phyloP scores from a whole-genome alignment of 805 yeast genomes.

The Lipomyces japonicus region DNA sequence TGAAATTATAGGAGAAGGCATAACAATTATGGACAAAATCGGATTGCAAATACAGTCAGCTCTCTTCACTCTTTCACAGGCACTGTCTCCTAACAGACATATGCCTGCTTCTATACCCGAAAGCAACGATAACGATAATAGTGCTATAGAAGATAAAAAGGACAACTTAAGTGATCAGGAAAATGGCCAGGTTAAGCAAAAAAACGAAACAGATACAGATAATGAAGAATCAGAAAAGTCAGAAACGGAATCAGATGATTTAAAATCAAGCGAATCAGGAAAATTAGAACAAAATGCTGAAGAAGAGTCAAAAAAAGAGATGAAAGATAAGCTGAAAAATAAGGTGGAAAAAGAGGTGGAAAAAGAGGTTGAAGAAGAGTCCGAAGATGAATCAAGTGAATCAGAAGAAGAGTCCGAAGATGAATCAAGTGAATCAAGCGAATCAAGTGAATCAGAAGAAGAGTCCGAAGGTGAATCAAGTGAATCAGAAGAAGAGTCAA shows the following conservation, averaged over 20 bases:
- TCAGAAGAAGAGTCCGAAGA: background rate
- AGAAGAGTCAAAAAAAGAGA: background rate
- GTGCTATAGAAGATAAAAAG: too few species aligned
- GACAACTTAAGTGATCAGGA: too few species aligned
- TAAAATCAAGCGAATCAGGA: background rate
- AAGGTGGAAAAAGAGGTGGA: background rate
- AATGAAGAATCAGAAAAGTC: too few species aligned
- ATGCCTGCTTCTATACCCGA: too few species aligned
- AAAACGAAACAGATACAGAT: too few species aligned
- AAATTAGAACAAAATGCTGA: background rate
- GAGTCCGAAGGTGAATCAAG: background rate
- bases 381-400: background rate
- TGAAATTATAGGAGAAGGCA: background rate
- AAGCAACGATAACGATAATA: too few species aligned
- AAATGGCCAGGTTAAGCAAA: too few species aligned
- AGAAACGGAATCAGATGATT: too few species aligned
- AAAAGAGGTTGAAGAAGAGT: background rate
- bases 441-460: background rate
- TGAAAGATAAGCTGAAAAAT: too few species aligned
- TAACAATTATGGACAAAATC: constrained; percentile 3
- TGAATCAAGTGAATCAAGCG: background rate
- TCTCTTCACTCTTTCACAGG: constrained; percentile 3
- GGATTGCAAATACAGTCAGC: constrained; percentile 5
- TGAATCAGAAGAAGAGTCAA: background rate
- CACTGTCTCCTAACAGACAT: too few species aligned